Evolutionary conservation across 192 early-diverging fungal species (phyloP), one percentile per base, ranked within the genome.

Genomic region (Rhizoclosmatium sp.): DNA sequence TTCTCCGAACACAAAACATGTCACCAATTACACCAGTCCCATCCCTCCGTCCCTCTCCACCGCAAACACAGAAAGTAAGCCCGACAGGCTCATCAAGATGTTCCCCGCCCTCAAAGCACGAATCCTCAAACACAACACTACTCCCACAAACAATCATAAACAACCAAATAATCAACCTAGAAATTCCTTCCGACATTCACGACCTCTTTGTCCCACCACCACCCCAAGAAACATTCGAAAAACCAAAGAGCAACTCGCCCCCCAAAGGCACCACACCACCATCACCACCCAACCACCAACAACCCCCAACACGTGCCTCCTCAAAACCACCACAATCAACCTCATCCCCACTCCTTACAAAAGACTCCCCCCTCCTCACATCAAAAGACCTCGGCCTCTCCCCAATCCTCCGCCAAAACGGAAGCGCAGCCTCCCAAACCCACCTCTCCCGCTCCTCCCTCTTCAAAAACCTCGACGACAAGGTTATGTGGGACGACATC

Each of bases 151-250:
- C 69, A 10, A 44, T 56, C 5, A 48, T 58, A 45, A 31, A 71
- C 49, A 31, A 71, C 1, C 69, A 71, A 56, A 10, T 71, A 19
- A 71, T 71, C 23, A 71, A 71, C 54, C 54, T 71, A 9, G 48
- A 71, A 56, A n/a, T 71, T 0, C 69, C 69, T 56, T 23, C 39
- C 7, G 60, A 62, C 21, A 62, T 62, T 23, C 60, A 62, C 23
- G 60, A 62, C 7, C 39, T 62, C 16, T 54, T 7, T 54, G 5
- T 31, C 31, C 31, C 31, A 31, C 31, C 31, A 31, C 31, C 31
- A 31, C 31, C 31, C 31, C 31, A 31, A 31, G 19, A 56, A n/a
- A 0, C 54, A n/a, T 56, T 56, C 54, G 54, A 56, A 56, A 9
- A n/a, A 56, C 54, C 9, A 31, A 31, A 31, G 31, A 31, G 31